Percentiles rank a stretch among this genome's conserved stretches.
These are phyloP conservation scores for Collybia mongolica DNA, from an alignment of 768 basidiomycete species.

Conservation along the genomic window DNA sequence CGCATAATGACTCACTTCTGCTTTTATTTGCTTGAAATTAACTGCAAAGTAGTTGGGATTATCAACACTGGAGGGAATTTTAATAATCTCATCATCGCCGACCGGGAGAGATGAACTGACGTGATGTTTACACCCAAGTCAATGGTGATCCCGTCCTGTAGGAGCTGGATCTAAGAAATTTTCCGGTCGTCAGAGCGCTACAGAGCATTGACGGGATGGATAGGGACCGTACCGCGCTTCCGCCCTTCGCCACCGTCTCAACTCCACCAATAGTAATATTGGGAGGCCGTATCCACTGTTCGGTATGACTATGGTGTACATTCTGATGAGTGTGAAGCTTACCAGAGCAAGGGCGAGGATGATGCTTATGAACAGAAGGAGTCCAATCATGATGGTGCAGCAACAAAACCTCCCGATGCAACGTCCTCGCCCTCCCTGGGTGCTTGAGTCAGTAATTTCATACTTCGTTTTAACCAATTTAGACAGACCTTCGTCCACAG, in stretches of 20 bases:
- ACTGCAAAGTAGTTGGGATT: constrained; percentile 85
- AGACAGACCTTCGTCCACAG: constrained; percentile 63
- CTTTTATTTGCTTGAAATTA: constrained; percentile 60
- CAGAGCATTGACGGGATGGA: not conserved
- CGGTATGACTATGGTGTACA: constrained; percentile 1
- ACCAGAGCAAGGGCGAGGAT: constrained; percentile 69
- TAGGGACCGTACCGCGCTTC: constrained; percentile 42
- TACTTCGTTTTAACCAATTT: not conserved
- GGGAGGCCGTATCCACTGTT: constrained; percentile 78
- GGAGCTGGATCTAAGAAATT: constrained; percentile 28
- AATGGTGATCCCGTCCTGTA: constrained; percentile 48
- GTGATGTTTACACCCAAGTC: constrained; percentile 66
- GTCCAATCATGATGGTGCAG: constrained; percentile 64
- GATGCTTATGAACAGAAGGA: constrained; percentile 68
- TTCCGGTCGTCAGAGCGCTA: not conserved
- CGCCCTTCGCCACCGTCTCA: constrained; percentile 31
- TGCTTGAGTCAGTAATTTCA: not conserved
- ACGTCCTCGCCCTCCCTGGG: constrained; percentile 58
- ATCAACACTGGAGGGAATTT: constrained; percentile 47
- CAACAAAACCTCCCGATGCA: constrained; percentile 73
- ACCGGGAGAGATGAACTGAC: constrained; percentile 36
- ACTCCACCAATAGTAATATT: constrained; percentile 57
- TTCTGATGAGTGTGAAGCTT: constrained; percentile 18
- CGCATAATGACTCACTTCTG: constrained; percentile 39
- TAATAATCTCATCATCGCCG: not conserved